Conservation (phyloP, 495 filamentous ascomycete species). For the Saxophila tyrrhenica region DNA sequence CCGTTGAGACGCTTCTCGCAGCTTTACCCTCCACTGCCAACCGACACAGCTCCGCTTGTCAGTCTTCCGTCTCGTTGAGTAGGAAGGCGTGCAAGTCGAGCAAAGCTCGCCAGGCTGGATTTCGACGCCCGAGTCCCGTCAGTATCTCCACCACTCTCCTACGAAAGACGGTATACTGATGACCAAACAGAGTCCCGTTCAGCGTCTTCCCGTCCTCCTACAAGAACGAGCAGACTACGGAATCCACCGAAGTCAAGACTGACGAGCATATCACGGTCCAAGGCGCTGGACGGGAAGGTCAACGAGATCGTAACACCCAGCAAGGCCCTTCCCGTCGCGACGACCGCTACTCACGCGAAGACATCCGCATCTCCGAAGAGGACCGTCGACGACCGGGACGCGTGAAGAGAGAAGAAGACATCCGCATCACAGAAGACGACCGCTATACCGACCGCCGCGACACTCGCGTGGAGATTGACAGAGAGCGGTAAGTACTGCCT, state of each 20-base stretch:
- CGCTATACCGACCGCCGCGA: conserved; percentile 16
- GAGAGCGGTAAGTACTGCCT: conserved; percentile 40
- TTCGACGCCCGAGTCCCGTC: conserved; percentile 10
- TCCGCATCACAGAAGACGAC: conserved; percentile 28
- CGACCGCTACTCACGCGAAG: conserved; percentile 54
- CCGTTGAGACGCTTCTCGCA: neutral
- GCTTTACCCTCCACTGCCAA: neutral
- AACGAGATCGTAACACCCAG: conserved; percentile 53
- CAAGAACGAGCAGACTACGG: conserved; percentile 29
- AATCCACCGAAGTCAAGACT: conserved; percentile 68
- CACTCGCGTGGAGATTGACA: conserved; percentile 42
- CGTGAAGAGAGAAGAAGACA: conserved; percentile 22
- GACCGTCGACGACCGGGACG: conserved; percentile 16
- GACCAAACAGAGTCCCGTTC: conserved; percentile 16
- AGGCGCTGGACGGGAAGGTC: conserved; percentile 90
- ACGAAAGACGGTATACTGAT: neutral
- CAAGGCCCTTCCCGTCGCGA: conserved; percentile 46
- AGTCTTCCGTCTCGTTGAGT: conserved; percentile 4
- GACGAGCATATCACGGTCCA: conserved; percentile 74
- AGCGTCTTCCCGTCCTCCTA: conserved; percentile 22
- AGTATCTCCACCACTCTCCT: neutral
- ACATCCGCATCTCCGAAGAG: conserved; percentile 36
- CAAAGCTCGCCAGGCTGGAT: conserved; percentile 8
- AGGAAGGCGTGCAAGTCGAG: conserved; percentile 4
- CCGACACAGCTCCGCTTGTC: conserved; percentile 4